Evolutionary conservation across 495 filamentous ascomycete species (phyloP), one percentile per base, ranked within the genome.

Genomic region (Lophiotrema nucula): DNA sequence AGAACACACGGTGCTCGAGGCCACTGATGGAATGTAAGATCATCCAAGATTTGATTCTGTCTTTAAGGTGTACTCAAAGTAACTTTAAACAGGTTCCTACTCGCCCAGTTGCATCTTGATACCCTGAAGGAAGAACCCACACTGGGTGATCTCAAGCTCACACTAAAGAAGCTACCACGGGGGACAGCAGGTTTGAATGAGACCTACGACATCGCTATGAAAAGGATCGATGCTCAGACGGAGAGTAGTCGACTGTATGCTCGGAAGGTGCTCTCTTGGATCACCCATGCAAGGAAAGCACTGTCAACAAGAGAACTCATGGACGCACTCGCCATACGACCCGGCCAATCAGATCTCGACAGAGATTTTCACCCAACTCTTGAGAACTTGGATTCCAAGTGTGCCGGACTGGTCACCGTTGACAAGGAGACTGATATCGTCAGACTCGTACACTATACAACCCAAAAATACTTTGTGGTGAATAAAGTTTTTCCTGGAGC

Each of bases 341-440:
- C 33, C 0, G 68, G 53, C 8, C 46, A 66, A 0, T 0, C 39
- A 0, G 56, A 69, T 0, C 58, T 84, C 4, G 73, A 81, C 31
- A 16, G 62, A 16, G 72, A 76, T 0, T 70, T 74, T 25, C 13
- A 82, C 0, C 46, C 70, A 1, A 48, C 72, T 1, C 42, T 73
- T 11, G 68, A 75, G n/a, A 54, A 73, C 16, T 60, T 83, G 11
- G 47, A 73, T 3, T 76, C 75, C 3, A 24, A 76, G 3, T 84
- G 81, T 60, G 75, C 73, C 41, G 81, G 82, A 0, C 60, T 87
- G 10, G 73, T 82, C 2, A 77, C 68, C 1, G 47, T 80, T 3
- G 76, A 84, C 33, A 28, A 71, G 21, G 68, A 73, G n/a, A 81
- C 70, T 47, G 27, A 66, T 10, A 70, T 77, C 25, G 67, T 83